Conservation (phyloP, 2,329 filamentous ascomycete genomes). For the Aspergillus ochraceus region DNA sequence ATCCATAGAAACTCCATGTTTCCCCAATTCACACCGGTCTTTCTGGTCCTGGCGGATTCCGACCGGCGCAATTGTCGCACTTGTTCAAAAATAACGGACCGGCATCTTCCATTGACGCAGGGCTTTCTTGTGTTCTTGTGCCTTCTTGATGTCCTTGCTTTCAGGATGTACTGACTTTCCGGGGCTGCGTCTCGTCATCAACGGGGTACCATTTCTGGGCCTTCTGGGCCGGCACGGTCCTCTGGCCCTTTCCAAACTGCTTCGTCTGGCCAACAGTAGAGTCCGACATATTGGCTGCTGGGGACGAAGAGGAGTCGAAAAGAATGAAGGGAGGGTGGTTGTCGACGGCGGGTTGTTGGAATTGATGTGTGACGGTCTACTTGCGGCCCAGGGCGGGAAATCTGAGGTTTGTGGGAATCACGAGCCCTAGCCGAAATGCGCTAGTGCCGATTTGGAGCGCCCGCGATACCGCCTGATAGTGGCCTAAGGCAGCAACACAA, state of each 20-base stretch:
- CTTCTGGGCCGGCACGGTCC: constrained; percentile 88
- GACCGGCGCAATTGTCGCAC: constrained; percentile 32
- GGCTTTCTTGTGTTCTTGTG: neutral
- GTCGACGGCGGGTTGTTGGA: constrained; percentile 45
- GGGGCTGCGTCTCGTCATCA: constrained; percentile 82
- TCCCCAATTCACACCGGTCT: constrained; percentile 21
- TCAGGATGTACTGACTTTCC: constrained; percentile 76
- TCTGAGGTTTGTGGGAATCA: constrained; percentile 46
- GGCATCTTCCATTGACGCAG: constrained; percentile 23
- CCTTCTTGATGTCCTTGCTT: constrained; percentile 12
- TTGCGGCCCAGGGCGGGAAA: constrained; percentile 38
- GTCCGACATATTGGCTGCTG: constrained; percentile 57
- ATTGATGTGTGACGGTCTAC: constrained; percentile 41
- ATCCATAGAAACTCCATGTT: constrained; percentile 18
- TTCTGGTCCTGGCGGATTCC: constrained; percentile 13
- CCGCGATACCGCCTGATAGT: constrained; percentile 6
- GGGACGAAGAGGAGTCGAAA: constrained; percentile 41
- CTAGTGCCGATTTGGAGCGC: constrained; percentile 36
- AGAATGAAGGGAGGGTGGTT: constrained; percentile 39
- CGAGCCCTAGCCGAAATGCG: constrained; percentile 44
- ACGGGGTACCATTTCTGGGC: constrained; percentile 99
- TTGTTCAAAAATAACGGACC: constrained; percentile 27
- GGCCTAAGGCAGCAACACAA: constrained; percentile 16
- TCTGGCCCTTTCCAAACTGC: constrained; percentile 97
- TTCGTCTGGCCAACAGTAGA: constrained; percentile 64